A percentile compares a stretch with the other conserved stretches of the same genome.
Evolutionary conservation across 352 stramenopile species (phyloP).

Genomic region (Elongisporangium undulatum): DNA sequence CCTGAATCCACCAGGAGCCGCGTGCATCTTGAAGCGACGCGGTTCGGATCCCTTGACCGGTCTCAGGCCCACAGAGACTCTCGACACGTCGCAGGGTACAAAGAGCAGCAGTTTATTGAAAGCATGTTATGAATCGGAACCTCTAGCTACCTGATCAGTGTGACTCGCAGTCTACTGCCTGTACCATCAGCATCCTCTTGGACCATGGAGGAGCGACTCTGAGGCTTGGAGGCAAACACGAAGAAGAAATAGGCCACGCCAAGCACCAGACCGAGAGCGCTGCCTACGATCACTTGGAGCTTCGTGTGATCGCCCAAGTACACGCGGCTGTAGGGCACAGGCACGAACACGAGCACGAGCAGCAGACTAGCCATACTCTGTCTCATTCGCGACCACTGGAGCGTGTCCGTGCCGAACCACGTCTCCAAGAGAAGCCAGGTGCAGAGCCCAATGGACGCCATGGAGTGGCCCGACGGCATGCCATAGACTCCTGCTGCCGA

Average conservation of each 20-base stretch:
- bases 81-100: slow-evolving; percentile 8
- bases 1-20: not conserved
- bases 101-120: no score
- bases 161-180: not conserved
- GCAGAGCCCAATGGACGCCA: slow-evolving; percentile 30
- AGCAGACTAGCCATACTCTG: slow-evolving; percentile 10
- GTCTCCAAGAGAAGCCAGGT: slow-evolving; percentile 47
- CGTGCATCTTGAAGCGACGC: slow-evolving; percentile 7
- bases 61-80: not conserved
- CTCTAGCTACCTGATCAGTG: not conserved
- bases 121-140: no score
- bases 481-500: not conserved
- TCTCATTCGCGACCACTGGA: slow-evolving; percentile 10
- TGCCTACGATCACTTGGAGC: not conserved
- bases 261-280: not conserved
- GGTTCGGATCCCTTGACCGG: slow-evolving; percentile 4
- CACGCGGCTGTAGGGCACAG: slow-evolving; percentile 42
- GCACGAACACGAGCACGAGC: slow-evolving; percentile 18
- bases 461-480: not conserved
- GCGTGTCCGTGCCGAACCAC: slow-evolving; percentile 20
- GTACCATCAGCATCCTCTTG: not conserved
- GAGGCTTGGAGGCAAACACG: not conserved
- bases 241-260: not conserved
- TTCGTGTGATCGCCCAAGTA: slow-evolving; percentile 18
- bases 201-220: not conserved